These are phyloP conservation scores for Pouteria glomerata DNA, from an alignment of 148 eudicot genomes.

Conservation along the genomic window DNA sequence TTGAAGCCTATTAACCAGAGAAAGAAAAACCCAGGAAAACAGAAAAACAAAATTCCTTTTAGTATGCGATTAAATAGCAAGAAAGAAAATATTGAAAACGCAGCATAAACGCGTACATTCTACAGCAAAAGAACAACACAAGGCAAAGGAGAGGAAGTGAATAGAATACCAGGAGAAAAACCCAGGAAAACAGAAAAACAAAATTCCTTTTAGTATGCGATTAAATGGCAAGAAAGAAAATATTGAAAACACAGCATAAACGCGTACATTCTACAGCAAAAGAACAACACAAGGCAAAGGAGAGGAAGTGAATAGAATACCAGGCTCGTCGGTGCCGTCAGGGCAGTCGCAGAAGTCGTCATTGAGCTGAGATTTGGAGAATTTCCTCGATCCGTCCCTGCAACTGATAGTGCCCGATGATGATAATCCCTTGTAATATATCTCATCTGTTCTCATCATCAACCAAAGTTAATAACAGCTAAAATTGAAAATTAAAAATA, in stretches of 20 bases:
- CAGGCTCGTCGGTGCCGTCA: slow-evolving; percentile 95
- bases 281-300: background rate
- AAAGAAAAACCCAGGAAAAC: slow-evolving; percentile 2
- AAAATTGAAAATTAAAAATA: background rate
- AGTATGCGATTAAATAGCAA: background rate
- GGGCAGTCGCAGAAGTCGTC: slow-evolving; percentile 90
- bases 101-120: background rate
- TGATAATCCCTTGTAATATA: slow-evolving; percentile 37
- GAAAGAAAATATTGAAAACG: background rate
- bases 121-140: background rate
- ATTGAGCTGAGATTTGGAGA: slow-evolving; percentile 57
- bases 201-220: background rate
- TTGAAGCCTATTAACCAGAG: slow-evolving; percentile 3
- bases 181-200: background rate
- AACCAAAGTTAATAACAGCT: background rate
- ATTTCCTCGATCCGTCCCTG: slow-evolving; percentile 85
- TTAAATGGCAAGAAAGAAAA: background rate
- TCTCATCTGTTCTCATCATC: slow-evolving; percentile 43
- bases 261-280: background rate
- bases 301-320: slow-evolving; percentile 20
- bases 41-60: background rate
- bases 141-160: background rate
- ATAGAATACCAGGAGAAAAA: slow-evolving; percentile 48
- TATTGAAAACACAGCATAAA: background rate
- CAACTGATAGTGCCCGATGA: slow-evolving; percentile 48